Evolutionary conservation across 2,329 filamentous ascomycete genomes (phyloP).

Genomic region (Penicillium hesseltinei): DNA sequence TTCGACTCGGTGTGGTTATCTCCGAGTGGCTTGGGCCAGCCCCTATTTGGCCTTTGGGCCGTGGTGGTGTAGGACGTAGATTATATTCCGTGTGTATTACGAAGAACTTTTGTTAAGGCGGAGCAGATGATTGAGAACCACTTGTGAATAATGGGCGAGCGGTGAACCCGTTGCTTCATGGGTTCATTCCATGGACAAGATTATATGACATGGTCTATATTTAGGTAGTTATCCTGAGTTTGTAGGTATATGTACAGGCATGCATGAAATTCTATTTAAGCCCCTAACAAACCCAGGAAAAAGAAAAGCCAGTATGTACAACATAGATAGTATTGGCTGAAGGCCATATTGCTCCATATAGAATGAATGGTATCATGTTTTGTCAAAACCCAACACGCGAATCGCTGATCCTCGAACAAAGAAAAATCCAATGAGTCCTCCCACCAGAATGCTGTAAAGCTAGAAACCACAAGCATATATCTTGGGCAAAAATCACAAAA

Average conservation of each 20-base stretch:
- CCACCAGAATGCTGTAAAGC: conserved; percentile 6
- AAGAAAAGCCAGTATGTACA: background rate
- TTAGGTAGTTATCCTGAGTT: background rate
- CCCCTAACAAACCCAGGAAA: background rate
- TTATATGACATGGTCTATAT: background rate
- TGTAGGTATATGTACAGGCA: background rate
- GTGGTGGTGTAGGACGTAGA: background rate
- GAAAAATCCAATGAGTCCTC: background rate
- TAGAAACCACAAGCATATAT: background rate
- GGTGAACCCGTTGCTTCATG: background rate
- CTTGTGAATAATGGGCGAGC: background rate
- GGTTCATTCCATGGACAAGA: background rate
- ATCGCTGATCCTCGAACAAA: conserved; percentile 11
- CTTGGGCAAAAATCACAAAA: background rate
- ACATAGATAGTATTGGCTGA: background rate
- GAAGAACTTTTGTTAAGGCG: background rate
- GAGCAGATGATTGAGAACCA: background rate
- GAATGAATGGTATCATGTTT: conserved; percentile 21
- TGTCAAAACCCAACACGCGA: conserved; percentile 7
- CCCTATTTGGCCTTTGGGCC: background rate
- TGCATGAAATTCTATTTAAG: background rate
- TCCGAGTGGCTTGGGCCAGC: conserved; percentile 2
- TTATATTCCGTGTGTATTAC: background rate
- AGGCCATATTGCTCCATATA: conserved; percentile 1
- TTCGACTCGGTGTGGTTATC: background rate